Percentiles rank a stretch among this genome's conserved stretches.
Evolutionary conservation across 2,329 filamentous ascomycete species (phyloP).

Genomic region (Penicillium concentricum): DNA sequence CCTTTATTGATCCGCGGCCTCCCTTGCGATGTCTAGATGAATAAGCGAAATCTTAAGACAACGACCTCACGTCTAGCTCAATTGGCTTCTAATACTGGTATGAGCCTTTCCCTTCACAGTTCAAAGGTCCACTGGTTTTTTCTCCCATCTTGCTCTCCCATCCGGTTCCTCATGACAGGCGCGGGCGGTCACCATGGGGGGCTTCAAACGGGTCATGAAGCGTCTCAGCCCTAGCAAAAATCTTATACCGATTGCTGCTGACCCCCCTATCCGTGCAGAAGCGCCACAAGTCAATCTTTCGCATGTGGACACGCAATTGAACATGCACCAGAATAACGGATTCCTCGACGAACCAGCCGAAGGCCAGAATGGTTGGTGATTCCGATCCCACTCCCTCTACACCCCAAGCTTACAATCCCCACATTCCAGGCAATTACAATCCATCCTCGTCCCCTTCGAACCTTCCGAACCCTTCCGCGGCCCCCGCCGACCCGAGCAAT

Average conservation of each 20-base stretch:
- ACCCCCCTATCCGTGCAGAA: conserved; percentile 26
- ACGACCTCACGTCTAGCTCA: background rate
- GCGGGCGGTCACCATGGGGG: conserved; percentile 25
- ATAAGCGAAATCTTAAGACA: conserved; percentile 7
- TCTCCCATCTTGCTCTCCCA: background rate
- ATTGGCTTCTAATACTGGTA: conserved; percentile 5
- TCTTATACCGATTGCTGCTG: conserved; percentile 22
- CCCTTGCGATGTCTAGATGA: conserved; percentile 12
- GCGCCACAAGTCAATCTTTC: conserved; percentile 40
- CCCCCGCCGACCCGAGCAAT: conserved; percentile 25
- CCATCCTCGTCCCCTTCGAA: conserved; percentile 17
- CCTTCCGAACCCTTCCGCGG: conserved; percentile 13
- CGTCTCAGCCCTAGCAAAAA: conserved; percentile 13
- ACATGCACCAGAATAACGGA: conserved; percentile 45
- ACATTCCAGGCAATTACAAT: conserved; percentile 17
- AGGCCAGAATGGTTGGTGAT: conserved; percentile 26
- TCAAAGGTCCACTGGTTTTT: conserved; percentile 5
- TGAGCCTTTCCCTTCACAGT: background rate
- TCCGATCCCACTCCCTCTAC: background rate
- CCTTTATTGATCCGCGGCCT: conserved; percentile 1
- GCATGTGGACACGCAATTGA: conserved; percentile 43
- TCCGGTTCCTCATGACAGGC: conserved; percentile 7
- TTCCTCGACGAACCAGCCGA: conserved; percentile 33
- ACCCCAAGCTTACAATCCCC: conserved; percentile 2
- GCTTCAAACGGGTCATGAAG: conserved; percentile 30